A percentile compares a stretch with the other conserved stretches of the same genome.
Conservation (phyloP, 1,284 basidiomycete species). For the Rhodotorula sp. region DNA sequence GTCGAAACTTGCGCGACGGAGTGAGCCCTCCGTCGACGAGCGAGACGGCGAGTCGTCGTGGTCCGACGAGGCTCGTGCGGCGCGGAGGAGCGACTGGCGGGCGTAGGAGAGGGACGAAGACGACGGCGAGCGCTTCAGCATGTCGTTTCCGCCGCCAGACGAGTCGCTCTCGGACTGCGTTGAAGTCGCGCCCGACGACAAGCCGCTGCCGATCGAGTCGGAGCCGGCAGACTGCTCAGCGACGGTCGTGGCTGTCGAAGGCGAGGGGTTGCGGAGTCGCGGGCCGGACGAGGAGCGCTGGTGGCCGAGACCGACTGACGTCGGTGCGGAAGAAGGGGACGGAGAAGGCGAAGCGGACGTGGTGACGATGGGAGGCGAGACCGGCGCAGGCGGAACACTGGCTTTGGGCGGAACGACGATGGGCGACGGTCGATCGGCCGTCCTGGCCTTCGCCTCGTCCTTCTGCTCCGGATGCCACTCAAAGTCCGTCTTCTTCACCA, state of each 20-base stretch:
- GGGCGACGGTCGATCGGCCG: background rate
- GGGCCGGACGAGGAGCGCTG: slow-evolving; percentile 12
- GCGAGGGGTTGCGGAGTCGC: slow-evolving; percentile 32
- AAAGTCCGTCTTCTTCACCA: background rate
- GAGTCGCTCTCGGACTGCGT: slow-evolving; percentile 14
- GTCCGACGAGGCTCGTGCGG: slow-evolving; percentile 25
- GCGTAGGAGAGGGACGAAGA: slow-evolving; percentile 22
- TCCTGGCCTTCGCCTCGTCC: slow-evolving; percentile 1
- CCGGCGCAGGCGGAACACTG: background rate
- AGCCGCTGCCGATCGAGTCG: background rate
- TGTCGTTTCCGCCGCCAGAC: background rate
- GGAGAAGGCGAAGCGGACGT: background rate
- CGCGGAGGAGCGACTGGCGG: slow-evolving; percentile 32
- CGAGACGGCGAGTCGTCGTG: slow-evolving; percentile 3
- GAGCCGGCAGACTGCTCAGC: background rate
- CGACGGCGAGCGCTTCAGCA: slow-evolving; percentile 8
- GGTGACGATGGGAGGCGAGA: slow-evolving; percentile 1
- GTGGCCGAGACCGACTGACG: background rate
- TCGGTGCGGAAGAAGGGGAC: background rate
- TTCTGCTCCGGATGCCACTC: background rate
- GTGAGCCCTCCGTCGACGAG: slow-evolving; percentile 8
- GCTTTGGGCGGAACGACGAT: background rate
- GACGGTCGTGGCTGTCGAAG: slow-evolving; percentile 19
- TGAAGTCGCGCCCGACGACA: background rate
- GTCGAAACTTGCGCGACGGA: background rate